These are phyloP conservation scores for Rhodotorula sp. DNA, from an alignment of 1,284 basidiomycete species.

Conservation along the genomic window DNA sequence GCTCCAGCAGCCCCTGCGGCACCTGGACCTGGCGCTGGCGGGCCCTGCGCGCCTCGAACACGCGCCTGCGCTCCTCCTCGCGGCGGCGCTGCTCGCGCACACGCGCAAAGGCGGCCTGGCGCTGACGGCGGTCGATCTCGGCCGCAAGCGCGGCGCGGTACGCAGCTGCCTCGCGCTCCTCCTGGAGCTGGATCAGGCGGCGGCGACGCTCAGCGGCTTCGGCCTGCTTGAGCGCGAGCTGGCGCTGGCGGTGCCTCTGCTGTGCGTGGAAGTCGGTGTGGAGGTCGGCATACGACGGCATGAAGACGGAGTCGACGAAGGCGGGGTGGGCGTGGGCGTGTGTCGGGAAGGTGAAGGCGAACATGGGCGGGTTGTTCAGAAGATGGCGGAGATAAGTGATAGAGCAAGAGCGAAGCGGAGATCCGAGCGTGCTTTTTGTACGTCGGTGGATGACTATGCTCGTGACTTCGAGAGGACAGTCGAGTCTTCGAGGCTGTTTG, in stretches of 20 bases:
- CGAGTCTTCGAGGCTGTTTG: not conserved
- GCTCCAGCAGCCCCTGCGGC: not conserved
- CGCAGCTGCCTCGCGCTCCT: not conserved
- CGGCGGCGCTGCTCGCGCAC: not conserved
- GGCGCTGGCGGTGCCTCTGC: not conserved
- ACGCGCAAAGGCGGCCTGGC: not conserved
- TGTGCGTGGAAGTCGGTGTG: not conserved
- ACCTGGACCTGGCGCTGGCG: not conserved
- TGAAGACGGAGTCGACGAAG: not conserved
- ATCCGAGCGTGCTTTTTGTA: too few species aligned
- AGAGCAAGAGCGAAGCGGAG: too few species aligned
- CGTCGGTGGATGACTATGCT: not conserved
- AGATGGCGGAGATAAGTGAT: not conserved
- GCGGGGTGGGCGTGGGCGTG: not conserved
- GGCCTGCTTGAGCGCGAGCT: constrained; percentile 2
- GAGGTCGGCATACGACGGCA: not conserved
- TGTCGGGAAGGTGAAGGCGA: not conserved
- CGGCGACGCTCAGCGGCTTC: not conserved
- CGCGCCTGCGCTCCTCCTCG: not conserved
- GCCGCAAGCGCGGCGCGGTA: not conserved
- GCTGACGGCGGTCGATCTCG: not conserved
- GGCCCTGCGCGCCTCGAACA: not conserved
- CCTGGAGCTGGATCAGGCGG: not conserved
- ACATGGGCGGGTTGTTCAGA: not conserved
- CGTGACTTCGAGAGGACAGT: not conserved